A percentile compares a stretch with the other conserved stretches of the same genome.
Evolutionary conservation across 164 flowering plant genomes (phyloP).

Genomic region (Paratinospora sagittata): DNA sequence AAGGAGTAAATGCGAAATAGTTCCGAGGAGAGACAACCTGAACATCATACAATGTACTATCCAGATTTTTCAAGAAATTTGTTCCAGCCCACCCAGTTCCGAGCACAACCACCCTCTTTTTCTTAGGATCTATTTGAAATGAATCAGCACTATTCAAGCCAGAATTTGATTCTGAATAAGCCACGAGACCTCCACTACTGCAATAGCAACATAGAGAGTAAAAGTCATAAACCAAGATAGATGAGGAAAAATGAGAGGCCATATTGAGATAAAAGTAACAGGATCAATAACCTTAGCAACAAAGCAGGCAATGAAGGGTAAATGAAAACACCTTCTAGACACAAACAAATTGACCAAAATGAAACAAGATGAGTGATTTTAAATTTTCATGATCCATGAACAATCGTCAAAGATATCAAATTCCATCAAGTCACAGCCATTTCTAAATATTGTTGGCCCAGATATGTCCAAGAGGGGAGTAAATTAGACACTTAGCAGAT

Average conservation of each 20-base stretch:
- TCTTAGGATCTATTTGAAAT: conserved; percentile 28
- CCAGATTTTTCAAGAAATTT: conserved; percentile 75
- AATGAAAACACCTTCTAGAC: not conserved
- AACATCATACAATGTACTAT: conserved; percentile 63
- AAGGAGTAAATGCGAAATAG: conserved; percentile 88
- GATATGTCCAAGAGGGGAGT: too few relatives aligned
- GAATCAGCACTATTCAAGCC: conserved; percentile 14
- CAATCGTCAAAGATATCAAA: not conserved
- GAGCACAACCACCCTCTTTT: conserved; percentile 78
- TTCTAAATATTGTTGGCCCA: too few relatives aligned
- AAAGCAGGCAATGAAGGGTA: not conserved
- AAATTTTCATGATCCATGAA: not conserved
- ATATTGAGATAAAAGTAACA: not conserved
- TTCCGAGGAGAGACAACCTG: conserved; percentile 83
- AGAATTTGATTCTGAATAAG: conserved; percentile 50
- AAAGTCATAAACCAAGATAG: conserved; percentile 5
- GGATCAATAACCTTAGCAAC: not conserved
- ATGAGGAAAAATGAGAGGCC: not conserved
- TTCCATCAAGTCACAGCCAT: not conserved
- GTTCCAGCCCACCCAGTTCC: conserved; percentile 97
- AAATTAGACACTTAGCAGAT: too few relatives aligned
- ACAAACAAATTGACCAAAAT: not conserved
- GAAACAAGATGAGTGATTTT: not conserved
- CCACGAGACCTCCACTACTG: conserved; percentile 70
- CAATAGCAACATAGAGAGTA: conserved; percentile 14